Base-by-base conservation (phyloP, 805 yeast species). In the Suhomyces prunicola region DNA sequence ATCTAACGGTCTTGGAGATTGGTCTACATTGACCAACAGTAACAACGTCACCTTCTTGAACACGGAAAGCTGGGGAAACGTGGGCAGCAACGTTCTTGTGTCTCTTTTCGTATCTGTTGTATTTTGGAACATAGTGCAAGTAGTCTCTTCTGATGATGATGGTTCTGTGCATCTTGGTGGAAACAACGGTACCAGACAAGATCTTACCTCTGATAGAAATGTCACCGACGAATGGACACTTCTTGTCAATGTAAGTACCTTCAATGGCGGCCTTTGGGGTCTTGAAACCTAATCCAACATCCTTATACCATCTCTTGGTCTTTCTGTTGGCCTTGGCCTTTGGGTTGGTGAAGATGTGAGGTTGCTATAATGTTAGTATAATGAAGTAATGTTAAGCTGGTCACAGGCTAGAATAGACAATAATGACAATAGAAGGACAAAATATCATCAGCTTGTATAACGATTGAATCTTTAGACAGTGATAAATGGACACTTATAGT, bases 1-100 rank as follows among this genome's bases (percentile, higher is more conserved):
- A 94, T 89, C 99, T 93, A 73, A 94, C 97, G 70, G 99, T 94
- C 84, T 94, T 94, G 73, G 99, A 94, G 78, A 94, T 82, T 74
- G 99, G 99, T 87, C 99, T 93, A 88, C 99, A 94, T 85, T 94
- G 99, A 79, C 99, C 99, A 80, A 94, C 97, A 71, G 97, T 92
- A 73, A 94, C 99, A 66, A 88, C 83, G 77, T 94, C 99, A 86
- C 99, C 99, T 79, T 92, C 98, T 78, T 82, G 82, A 71, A 93
- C 97, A 84, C 99, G 96, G 98, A 94, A 94, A 81, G 98, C 98
- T 83, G 99, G 99, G 66, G 98, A 93, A 73, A 94, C 90, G 85
- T 94, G 99, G 72, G 97, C 99, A 78, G 99, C 96, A 63, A 94
- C 86, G 88, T 94, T 94, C 94, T 94, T 94, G 90, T 94, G 99